These are phyloP conservation scores for Ustilago cynodontis DNA, from an alignment of 1,284 basidiomycete genomes.

Conservation along the genomic window DNA sequence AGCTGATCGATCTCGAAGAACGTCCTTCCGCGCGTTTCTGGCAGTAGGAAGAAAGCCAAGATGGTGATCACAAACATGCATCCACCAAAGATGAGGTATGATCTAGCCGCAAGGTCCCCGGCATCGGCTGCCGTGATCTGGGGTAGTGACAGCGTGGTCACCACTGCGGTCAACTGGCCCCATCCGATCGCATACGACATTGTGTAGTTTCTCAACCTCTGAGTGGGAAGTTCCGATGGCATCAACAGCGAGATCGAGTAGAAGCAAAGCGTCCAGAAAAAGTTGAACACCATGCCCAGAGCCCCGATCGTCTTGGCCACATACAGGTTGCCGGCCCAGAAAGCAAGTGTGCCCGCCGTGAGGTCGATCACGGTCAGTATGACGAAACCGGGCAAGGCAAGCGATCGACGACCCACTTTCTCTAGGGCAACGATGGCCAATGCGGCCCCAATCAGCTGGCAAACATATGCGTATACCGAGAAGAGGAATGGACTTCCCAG, in stretches of 20 bases:
- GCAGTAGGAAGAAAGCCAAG: conserved; percentile 50
- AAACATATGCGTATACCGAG: conserved; percentile 52
- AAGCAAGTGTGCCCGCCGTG: conserved; percentile 49
- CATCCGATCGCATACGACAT: conserved; percentile 62
- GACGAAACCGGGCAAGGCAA: conserved; percentile 55
- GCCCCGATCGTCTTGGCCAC: conserved; percentile 52
- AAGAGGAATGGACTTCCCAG: conserved; percentile 55
- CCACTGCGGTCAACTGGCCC: conserved; percentile 58
- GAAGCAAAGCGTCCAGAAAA: conserved; percentile 60
- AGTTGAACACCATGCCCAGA: conserved; percentile 61
- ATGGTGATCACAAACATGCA: conserved; percentile 55
- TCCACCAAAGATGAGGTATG: conserved; percentile 62
- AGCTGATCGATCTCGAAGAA: conserved; percentile 62
- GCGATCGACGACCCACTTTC: conserved; percentile 51
- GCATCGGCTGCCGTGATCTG: conserved; percentile 58
- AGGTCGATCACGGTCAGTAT: conserved; percentile 53
- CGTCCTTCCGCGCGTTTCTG: conserved; percentile 58
- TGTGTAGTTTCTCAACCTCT: conserved; percentile 56
- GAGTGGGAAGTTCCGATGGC: conserved; percentile 59
- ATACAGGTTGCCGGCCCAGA: conserved; percentile 18
- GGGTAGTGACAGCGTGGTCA: conserved; percentile 58
- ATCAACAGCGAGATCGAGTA: conserved; percentile 61
- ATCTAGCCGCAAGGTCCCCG: conserved; percentile 54
- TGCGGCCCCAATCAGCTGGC: conserved; percentile 50
- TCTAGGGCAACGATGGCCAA: conserved; percentile 58